Base-by-base conservation (phyloP, 805 yeast species). In the Kodamaea neixiangensis region DNA sequence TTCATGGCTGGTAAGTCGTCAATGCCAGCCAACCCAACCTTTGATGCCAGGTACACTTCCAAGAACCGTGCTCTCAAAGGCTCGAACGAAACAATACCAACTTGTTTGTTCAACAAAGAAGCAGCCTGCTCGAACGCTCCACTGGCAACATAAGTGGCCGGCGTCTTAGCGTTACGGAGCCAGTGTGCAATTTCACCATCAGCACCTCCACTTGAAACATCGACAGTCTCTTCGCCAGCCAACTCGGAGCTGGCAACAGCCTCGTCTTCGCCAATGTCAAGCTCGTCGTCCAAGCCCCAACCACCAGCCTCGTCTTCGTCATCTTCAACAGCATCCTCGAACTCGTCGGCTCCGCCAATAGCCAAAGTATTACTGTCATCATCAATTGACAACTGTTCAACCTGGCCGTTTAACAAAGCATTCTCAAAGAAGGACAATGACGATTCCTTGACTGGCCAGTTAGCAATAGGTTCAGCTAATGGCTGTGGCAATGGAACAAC, bases 101-200 rank as follows among this genome's bases (percentile, higher is more conserved):
- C 77, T 70, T 96, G 99, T 63, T 93, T 87, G 74, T 86, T 84
- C 61, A 94, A 79, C 64, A 96, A 81, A 62, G 91, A 96, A 37
- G 97, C 94, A 35, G 98, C 99, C 48, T 93, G 87, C 58, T 91
- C 97, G 66, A 93, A 93, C 3, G 96, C 88, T 60, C 99, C 99
- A 2, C 97, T 91, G 1, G 99, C 97, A 62, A 87, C 91, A 60
- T 90, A 89, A 21, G 89, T 90, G 25, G 97, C 97, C 3, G 97
- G 90, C 50, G 92, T 80, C 55, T 86, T 87, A 14, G 97, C 88
- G 69, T 87, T 89, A 58, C 93, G 86, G 25, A 89, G 80, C 99
- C 99, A 96, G 52, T 70, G 69, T 3, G 85, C 85, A 29, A 83
- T 70, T 65, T 92, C 97, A 21, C 80, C 80, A 13, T 77, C 78